These are phyloP conservation scores for Cryphonectria radicalis DNA, from an alignment of 2,329 filamentous ascomycete species.

Conservation along the genomic window DNA sequence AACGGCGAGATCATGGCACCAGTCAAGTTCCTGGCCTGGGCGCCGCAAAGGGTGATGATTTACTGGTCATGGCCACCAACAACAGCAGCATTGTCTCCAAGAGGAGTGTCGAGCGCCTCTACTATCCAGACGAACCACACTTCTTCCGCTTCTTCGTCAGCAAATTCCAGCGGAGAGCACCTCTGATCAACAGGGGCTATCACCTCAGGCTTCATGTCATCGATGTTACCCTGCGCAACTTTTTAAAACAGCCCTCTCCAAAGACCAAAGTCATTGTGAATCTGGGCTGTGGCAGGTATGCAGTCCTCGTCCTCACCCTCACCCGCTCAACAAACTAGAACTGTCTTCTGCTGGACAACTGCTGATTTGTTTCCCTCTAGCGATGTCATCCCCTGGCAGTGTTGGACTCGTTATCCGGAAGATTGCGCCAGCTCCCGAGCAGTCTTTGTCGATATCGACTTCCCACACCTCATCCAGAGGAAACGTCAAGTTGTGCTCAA, in stretches of 20 bases:
- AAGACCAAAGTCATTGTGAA: constrained; percentile 79
- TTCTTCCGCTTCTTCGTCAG: constrained; percentile 88
- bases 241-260: constrained; percentile 58
- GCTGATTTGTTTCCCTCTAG: constrained; percentile 48
- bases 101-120: constrained; percentile 86
- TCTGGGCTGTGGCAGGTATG: constrained; percentile 88
- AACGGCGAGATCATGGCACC: neutral
- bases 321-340: neutral
- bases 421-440: constrained; percentile 54
- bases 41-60: constrained; percentile 31
- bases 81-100: constrained; percentile 93
- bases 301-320: constrained; percentile 31
- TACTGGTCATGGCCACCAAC: constrained; percentile 45
- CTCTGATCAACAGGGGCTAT: constrained; percentile 88
- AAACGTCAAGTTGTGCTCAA: constrained; percentile 71
- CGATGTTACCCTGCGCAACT: constrained; percentile 73
- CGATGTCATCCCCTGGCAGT: constrained; percentile 86
- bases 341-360: constrained; percentile 9
- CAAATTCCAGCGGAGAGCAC: constrained; percentile 81
- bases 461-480: constrained; percentile 75
- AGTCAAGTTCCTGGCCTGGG: neutral
- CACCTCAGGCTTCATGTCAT: constrained; percentile 85
- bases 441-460: constrained; percentile 84
- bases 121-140: constrained; percentile 76
- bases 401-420: constrained; percentile 67